Conservation (phyloP, 768 basidiomycete species). For the Pleurotus djamor region DNA sequence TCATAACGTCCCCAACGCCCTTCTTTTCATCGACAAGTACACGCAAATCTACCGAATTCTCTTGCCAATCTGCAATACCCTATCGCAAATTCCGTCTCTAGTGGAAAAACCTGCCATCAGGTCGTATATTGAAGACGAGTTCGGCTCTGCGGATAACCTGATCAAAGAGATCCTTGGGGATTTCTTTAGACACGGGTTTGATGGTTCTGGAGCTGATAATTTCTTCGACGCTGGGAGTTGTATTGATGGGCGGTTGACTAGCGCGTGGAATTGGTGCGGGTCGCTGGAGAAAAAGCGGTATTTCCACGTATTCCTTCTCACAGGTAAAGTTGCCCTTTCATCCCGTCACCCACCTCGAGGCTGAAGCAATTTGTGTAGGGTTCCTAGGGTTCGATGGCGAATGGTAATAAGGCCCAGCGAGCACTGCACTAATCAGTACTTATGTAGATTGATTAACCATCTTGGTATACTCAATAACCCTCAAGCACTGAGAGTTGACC, state of each 20-base stretch:
- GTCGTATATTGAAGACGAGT: conserved; percentile 81
- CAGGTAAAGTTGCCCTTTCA: conserved; percentile 46
- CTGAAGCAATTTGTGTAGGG: conserved; percentile 34
- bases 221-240: conserved; percentile 87
- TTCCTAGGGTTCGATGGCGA: conserved; percentile 87
- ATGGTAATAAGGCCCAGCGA: conserved; percentile 47
- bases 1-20: conserved; percentile 79
- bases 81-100: conserved; percentile 69
- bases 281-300: conserved; percentile 83
- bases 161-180: conserved; percentile 73
- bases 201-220: conserved; percentile 89
- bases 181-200: conserved; percentile 87
- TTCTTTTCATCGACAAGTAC: conserved; percentile 90
- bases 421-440: neutral
- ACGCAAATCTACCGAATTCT: conserved; percentile 91
- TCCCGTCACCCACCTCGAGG: neutral
- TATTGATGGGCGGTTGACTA: conserved; percentile 84
- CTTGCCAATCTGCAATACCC: conserved; percentile 81
- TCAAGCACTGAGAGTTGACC: neutral
- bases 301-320: conserved; percentile 76
- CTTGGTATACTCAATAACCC: neutral
- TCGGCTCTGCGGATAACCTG: conserved; percentile 71
- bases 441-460: neutral
- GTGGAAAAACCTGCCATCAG: conserved; percentile 66
- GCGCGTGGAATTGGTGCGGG: conserved; percentile 93